Conservation (phyloP, 495 filamentous ascomycete genomes). For the Chaetomium tenue region DNA sequence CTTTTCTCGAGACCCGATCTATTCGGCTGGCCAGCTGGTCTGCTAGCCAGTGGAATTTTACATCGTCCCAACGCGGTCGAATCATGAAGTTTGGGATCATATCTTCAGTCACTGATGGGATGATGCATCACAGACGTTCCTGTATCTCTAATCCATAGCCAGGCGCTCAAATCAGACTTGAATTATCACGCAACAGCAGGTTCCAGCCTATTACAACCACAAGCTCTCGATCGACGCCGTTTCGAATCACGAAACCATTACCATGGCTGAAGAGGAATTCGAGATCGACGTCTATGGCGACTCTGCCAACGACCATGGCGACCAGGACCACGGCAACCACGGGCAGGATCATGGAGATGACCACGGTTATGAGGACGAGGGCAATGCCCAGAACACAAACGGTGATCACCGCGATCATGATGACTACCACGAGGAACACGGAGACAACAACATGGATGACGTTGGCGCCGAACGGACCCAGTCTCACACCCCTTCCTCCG, state of each 20-base stretch:
- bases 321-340: conserved; percentile 45
- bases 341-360: conserved; percentile 88
- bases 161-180: conserved; percentile 33
- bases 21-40: neutral
- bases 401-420: conserved; percentile 40
- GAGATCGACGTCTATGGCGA: conserved; percentile 99
- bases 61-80: neutral
- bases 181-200: conserved; percentile 22
- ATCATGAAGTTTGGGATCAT: neutral
- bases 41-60: no score
- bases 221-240: neutral
- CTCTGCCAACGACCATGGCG: conserved; percentile 53
- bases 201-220: conserved; percentile 9
- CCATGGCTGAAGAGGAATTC: conserved; percentile 79
- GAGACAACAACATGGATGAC: conserved; percentile 41
- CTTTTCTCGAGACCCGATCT: neutral
- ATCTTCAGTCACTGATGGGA: conserved; percentile 29
- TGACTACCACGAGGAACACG: conserved; percentile 34
- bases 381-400: conserved; percentile 45
- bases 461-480: conserved; percentile 40
- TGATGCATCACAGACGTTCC: conserved; percentile 27
- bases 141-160: conserved; percentile 39
- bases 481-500: conserved; percentile 20
- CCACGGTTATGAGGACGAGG: conserved; percentile 46
- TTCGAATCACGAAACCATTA: conserved; percentile 10